phyloP scores from a whole-genome alignment of 164 flowering plant species.

The Chimonanthus salicifolius region DNA sequence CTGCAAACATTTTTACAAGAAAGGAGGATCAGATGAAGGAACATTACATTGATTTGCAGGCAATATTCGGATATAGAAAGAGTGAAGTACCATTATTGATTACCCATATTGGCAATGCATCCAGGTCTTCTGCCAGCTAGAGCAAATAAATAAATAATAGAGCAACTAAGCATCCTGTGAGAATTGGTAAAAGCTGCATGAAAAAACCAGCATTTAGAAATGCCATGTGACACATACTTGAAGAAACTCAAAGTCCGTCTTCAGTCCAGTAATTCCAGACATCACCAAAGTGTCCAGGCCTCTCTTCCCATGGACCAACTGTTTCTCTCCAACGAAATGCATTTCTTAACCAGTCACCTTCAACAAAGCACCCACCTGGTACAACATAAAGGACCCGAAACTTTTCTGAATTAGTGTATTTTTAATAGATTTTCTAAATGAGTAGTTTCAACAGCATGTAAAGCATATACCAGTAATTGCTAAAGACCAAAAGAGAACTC shows the following conservation, averaged over 20 bases:
- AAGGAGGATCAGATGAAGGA: not conserved
- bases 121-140: slow-evolving; percentile 88
- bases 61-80: not conserved
- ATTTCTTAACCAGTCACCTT: slow-evolving; percentile 88
- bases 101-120: slow-evolving; percentile 82
- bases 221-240: slow-evolving; percentile 44
- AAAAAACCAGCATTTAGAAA: slow-evolving; percentile 6
- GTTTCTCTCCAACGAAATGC: slow-evolving; percentile 91
- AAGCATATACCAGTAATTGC: not conserved
- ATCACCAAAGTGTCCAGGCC: slow-evolving; percentile 94
- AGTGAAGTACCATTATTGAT: slow-evolving; percentile 75
- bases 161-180: not conserved
- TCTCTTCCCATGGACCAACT: slow-evolving; percentile 91
- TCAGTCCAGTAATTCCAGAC: slow-evolving; percentile 98
- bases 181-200: not conserved
- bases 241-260: slow-evolving; percentile 89
- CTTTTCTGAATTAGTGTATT: not conserved
- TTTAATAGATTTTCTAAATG: not conserved
- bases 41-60: not conserved
- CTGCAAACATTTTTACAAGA: slow-evolving; percentile 25
- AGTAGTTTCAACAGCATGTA: not conserved
- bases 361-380: slow-evolving; percentile 88
- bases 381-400: not conserved
- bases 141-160: slow-evolving; percentile 4
- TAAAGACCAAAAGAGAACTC: no score